These are phyloP conservation scores for Wickerhamiella musiphila DNA, from an alignment of 805 yeast genomes.

Conservation along the genomic window DNA sequence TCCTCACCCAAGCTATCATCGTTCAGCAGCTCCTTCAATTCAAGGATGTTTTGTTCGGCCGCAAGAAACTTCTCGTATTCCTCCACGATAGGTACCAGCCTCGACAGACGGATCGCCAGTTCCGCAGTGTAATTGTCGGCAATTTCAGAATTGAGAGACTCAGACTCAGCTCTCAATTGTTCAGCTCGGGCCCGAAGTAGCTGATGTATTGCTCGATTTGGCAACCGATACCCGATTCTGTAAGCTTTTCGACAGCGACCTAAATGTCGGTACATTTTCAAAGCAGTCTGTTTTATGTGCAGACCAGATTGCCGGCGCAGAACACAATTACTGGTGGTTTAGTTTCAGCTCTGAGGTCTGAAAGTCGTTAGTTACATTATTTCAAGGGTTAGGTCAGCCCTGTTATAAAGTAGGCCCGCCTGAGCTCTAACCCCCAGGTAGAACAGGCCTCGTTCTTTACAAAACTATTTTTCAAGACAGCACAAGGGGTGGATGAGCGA, in stretches of 20 bases:
- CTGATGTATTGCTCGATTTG: constrained; percentile 28
- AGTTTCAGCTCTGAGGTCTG: no score
- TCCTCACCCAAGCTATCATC: constrained; percentile 38
- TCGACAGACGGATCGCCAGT: constrained; percentile 33
- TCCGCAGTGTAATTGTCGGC: constrained; percentile 23
- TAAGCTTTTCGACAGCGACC: background rate
- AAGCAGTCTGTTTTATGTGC: background rate
- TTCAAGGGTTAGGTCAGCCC: no score
- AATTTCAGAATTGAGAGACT: constrained; percentile 26
- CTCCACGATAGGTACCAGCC: constrained; percentile 29
- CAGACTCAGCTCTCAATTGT: constrained; percentile 26
- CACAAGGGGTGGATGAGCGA: no score
- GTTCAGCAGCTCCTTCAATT: constrained; percentile 28
- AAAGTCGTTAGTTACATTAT: no score
- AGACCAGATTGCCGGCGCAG: no score
- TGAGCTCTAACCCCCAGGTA: no score
- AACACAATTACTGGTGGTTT: no score
- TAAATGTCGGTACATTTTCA: background rate
- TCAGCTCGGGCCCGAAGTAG: constrained; percentile 33
- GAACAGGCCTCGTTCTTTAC: no score
- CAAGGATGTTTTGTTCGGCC: constrained; percentile 20
- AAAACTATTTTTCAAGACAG: no score
- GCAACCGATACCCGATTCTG: no score
- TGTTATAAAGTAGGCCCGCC: no score
- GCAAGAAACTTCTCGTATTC: constrained; percentile 25